Percentiles rank a stretch among this genome's conserved stretches.
Conservation (phyloP, 306 rosid genomes). For the Carpinus viminea region DNA sequence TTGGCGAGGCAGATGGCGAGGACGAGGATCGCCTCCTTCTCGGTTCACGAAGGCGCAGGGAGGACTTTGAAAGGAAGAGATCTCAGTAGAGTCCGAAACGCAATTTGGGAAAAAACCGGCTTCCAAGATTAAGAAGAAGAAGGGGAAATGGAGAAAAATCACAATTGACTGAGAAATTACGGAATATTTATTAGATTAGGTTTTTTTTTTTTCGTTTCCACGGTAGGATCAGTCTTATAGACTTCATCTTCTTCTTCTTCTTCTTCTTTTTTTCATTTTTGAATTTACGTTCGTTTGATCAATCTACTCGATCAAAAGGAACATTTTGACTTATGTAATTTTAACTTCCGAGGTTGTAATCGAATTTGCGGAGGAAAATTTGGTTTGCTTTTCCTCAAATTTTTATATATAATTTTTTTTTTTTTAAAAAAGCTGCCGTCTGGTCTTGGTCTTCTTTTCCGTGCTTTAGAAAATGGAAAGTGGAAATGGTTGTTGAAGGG, state of each 20-base stretch:
- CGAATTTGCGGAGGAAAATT: not conserved
- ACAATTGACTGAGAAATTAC: slow-evolving; percentile 11
- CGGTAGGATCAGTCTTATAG: not conserved
- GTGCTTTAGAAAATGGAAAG: not conserved
- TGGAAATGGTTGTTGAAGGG: slow-evolving; percentile 12
- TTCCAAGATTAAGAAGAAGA: slow-evolving; percentile 51
- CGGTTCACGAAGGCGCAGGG: slow-evolving; percentile 89
- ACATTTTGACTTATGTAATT: slow-evolving; percentile 12
- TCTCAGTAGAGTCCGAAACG: slow-evolving; percentile 83
- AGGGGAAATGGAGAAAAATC: not conserved
- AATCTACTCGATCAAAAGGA: slow-evolving; percentile 12
- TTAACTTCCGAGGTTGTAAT: slow-evolving; percentile 29
- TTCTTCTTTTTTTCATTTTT: slow-evolving; percentile 7
- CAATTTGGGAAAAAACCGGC: slow-evolving; percentile 89
- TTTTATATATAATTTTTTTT: not conserved
- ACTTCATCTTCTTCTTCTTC: not conserved
- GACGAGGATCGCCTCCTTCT: slow-evolving; percentile 76
- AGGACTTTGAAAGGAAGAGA: slow-evolving; percentile 91
- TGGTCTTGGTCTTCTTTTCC: not conserved
- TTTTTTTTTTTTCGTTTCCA: not conserved
- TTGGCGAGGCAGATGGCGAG: slow-evolving; percentile 69
- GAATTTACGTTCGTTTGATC: not conserved
- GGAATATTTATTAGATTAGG: slow-evolving; percentile 22
- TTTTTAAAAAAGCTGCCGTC: not conserved
- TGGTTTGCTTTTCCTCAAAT: not conserved